phyloP scores from a whole-genome alignment of 768 basidiomycete species.

The Dictyophora rubrovolvata region DNA sequence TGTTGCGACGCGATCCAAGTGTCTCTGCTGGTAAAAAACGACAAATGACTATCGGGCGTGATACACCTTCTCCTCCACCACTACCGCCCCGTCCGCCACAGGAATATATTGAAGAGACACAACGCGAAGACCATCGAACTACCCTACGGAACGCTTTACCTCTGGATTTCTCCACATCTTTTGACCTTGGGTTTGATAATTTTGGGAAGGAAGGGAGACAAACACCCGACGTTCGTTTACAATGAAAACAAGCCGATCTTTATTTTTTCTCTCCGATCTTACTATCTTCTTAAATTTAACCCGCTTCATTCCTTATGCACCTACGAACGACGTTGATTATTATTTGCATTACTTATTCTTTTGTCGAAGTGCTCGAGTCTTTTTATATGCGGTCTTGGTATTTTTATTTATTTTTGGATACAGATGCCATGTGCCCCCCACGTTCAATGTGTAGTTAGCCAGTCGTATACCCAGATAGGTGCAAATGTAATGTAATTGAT shows the following conservation, averaged over 20 bases:
- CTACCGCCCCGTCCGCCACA: constrained; percentile 66
- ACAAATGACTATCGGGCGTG: background rate
- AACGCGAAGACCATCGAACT: constrained; percentile 44
- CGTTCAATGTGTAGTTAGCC: background rate
- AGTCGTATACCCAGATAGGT: background rate
- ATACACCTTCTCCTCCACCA: constrained; percentile 47
- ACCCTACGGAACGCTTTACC: background rate
- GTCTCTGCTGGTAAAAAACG: constrained; percentile 14
- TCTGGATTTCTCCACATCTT: constrained; percentile 5
- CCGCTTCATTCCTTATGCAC: background rate
- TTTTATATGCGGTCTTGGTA: background rate
- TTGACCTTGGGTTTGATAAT: constrained; percentile 5
- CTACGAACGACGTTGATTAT: background rate
- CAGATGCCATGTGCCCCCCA: background rate
- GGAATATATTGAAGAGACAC: constrained; percentile 76
- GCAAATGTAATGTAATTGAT: background rate
- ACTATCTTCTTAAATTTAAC: background rate
- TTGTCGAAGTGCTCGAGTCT: background rate
- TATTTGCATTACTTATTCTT: background rate
- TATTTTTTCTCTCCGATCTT: too few relatives aligned
- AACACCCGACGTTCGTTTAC: background rate
- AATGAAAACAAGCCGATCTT: background rate
- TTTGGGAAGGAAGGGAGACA: background rate
- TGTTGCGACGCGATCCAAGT: constrained; percentile 14
- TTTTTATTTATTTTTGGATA: background rate